These are phyloP conservation scores for Neohortaea acidophila DNA, from an alignment of 495 filamentous ascomycete genomes.

Conservation along the genomic window DNA sequence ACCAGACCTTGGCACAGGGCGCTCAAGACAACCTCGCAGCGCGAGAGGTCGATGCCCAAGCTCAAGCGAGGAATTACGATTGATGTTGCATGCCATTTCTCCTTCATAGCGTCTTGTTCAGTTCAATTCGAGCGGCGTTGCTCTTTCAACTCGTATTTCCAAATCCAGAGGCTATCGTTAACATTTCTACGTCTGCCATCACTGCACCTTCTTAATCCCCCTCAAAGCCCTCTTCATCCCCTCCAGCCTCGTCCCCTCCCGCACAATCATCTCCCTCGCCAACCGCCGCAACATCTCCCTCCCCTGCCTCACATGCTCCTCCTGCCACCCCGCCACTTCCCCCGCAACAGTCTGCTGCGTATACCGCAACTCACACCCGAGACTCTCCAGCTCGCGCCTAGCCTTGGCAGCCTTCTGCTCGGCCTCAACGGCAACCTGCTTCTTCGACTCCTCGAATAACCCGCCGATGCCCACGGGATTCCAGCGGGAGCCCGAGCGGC, in stretches of 20 bases:
- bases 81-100: constrained; percentile 8
- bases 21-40: constrained; percentile 16
- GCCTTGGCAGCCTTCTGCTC: constrained; percentile 54
- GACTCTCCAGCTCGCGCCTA: constrained; percentile 45
- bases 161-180: not conserved
- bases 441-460: constrained; percentile 76
- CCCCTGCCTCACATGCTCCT: constrained; percentile 65
- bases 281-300: constrained; percentile 57
- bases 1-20: constrained; percentile 11
- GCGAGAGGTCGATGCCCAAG: constrained; percentile 16
- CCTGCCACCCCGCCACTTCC: constrained; percentile 88
- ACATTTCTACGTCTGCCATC: not conserved
- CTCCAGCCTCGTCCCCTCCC: constrained; percentile 65
- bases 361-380: constrained; percentile 69
- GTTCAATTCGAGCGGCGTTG: not conserved
- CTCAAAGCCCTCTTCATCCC: constrained; percentile 64
- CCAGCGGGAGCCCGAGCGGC: constrained; percentile 60
- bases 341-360: constrained; percentile 85
- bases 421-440: constrained; percentile 62
- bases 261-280: constrained; percentile 59
- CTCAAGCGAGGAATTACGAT: constrained; percentile 15
- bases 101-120: not conserved
- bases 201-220: constrained; percentile 20
- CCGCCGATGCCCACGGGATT: constrained; percentile 39
- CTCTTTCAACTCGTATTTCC: not conserved